phyloP scores from a whole-genome alignment of 345 rosid species.

The Citrus mangshanensis region DNA sequence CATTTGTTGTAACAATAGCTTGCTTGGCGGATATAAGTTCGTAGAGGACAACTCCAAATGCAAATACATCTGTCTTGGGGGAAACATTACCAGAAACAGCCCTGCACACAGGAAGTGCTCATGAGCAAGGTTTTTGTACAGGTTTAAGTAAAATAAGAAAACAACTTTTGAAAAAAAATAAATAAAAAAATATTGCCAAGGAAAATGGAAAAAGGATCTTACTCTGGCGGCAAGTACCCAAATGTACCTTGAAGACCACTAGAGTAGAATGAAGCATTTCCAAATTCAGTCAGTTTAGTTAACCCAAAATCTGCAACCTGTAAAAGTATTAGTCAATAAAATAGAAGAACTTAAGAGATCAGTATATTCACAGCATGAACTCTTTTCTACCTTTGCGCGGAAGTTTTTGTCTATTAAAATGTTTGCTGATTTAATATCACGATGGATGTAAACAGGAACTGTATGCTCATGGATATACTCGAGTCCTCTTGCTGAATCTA shows the following conservation, averaged over 20 bases:
- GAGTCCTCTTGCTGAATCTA: slow-evolving; percentile 96
- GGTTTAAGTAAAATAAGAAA: background rate
- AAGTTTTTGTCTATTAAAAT: slow-evolving; percentile 85
- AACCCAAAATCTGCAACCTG: slow-evolving; percentile 98
- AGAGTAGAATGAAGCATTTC: slow-evolving; percentile 50
- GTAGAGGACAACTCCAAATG: slow-evolving; percentile 92
- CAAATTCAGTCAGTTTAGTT: slow-evolving; percentile 77
- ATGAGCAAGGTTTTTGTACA: too few relatives aligned
- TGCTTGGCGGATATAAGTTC: slow-evolving; percentile 92
- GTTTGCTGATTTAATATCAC: slow-evolving; percentile 91
- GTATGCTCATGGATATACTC: slow-evolving; percentile 98
- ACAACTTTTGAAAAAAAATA: background rate
- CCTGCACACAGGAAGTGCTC: slow-evolving; percentile 33
- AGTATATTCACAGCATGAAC: background rate
- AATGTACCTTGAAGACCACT: slow-evolving; percentile 83
- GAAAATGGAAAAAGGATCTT: slow-evolving; percentile 23
- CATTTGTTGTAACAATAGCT: slow-evolving; percentile 60
- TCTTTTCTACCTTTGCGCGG: slow-evolving; percentile 61
- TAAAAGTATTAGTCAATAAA: background rate
- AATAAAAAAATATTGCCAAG: background rate
- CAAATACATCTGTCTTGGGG: slow-evolving; percentile 85
- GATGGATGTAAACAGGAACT: slow-evolving; percentile 91
- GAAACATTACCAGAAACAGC: slow-evolving; percentile 81
- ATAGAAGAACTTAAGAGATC: background rate
- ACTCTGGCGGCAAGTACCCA: slow-evolving; percentile 99